phyloP scores from a whole-genome alignment of 352 stramenopile species.

The Globisporangium spiculum region DNA sequence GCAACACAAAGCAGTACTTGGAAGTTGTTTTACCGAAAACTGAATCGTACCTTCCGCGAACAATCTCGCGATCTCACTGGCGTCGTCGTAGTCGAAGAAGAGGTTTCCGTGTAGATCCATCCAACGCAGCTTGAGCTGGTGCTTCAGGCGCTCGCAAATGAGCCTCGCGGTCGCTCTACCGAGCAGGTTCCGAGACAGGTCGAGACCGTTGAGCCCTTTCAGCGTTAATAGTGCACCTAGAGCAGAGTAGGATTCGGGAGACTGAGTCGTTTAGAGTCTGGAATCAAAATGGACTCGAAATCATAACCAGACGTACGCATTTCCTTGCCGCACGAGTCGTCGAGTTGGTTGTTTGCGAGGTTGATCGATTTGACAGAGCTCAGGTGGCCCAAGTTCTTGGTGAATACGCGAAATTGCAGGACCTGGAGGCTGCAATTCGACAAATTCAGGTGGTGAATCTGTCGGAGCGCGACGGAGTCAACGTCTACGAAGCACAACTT shows the following conservation, averaged over 20 bases:
- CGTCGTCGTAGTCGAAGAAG: slow-evolving; percentile 35
- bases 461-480: slow-evolving; percentile 25
- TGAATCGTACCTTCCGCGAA: background rate
- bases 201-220: slow-evolving; percentile 24
- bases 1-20: background rate
- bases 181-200: slow-evolving; percentile 41
- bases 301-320: slow-evolving; percentile 20
- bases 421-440: slow-evolving; percentile 24
- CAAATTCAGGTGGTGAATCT: slow-evolving; percentile 27
- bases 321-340: slow-evolving; percentile 27
- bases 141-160: slow-evolving; percentile 30
- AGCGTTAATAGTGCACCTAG: slow-evolving; percentile 29
- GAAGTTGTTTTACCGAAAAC: background rate
- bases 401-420: slow-evolving; percentile 21
- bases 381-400: slow-evolving; percentile 27
- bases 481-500: slow-evolving; percentile 29
- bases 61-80: slow-evolving; percentile 22
- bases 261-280: background rate
- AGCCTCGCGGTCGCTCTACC: slow-evolving; percentile 23
- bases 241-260: background rate
- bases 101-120: slow-evolving; percentile 36
- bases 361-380: slow-evolving; percentile 24
- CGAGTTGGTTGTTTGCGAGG: slow-evolving; percentile 39
- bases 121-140: slow-evolving; percentile 25
- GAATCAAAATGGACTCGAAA: background rate